Evolutionary conservation across 2,329 filamentous ascomycete species (phyloP).

Genomic region (Aschersonia sp.): DNA sequence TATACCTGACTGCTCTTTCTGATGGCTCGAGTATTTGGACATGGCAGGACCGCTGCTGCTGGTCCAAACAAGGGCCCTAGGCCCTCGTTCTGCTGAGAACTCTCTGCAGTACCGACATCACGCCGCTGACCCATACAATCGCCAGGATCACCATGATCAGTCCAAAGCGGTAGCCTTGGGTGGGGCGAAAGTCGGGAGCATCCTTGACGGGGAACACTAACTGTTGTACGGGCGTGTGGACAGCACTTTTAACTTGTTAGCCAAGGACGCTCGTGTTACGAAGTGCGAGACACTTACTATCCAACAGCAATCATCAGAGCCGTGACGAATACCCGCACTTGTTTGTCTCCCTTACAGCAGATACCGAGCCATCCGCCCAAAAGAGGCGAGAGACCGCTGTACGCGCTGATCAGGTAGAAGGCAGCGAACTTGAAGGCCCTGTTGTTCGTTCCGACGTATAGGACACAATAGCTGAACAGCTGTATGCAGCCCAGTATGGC

Average conservation of each 20-base stretch:
- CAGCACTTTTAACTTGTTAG: neutral
- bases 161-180: slow-evolving; percentile 3
- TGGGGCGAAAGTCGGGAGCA: slow-evolving; percentile 2
- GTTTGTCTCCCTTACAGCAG: slow-evolving; percentile 5
- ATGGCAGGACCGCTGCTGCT: too few relatives aligned
- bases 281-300: slow-evolving; percentile 2
- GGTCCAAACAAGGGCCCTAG: neutral
- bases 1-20: too few relatives aligned
- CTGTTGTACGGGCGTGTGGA: slow-evolving; percentile 3
- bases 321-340: slow-evolving; percentile 2
- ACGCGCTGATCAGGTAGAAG: slow-evolving; percentile 3
- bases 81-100: slow-evolving; percentile 4
- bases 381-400: slow-evolving; percentile 3
- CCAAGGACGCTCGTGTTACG: slow-evolving; percentile 2
- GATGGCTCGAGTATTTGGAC: too few relatives aligned
- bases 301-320: slow-evolving; percentile 6
- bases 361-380: slow-evolving; percentile 5
- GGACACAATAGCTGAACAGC: slow-evolving; percentile 4
- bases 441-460: slow-evolving; percentile 1
- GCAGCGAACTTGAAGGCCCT: slow-evolving; percentile 2
- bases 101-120: slow-evolving; percentile 1
- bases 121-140: slow-evolving; percentile 2
- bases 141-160: slow-evolving; percentile 3
- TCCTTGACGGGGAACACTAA: slow-evolving; percentile 2
- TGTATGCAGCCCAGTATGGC: neutral